These are phyloP conservation scores for Melocanna baccifera DNA, from an alignment of 176 grass and related monocot genomes.

Conservation along the genomic window DNA sequence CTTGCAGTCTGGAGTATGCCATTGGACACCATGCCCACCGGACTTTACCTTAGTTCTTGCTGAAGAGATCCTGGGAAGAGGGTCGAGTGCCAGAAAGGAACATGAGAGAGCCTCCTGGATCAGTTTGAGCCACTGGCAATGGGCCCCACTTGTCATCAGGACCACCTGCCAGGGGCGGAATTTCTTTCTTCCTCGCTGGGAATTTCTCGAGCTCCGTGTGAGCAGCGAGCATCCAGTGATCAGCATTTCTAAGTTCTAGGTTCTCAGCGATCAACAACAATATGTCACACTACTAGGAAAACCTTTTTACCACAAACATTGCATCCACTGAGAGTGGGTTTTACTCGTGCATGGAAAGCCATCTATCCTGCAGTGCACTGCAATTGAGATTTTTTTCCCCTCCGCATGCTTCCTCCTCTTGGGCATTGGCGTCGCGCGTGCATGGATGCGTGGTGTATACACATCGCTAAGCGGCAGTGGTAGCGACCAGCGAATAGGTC, in stretches of 20 bases:
- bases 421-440: constrained; percentile 21
- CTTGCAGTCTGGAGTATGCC: too few relatives aligned
- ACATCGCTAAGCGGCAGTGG: not conserved
- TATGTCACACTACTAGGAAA: too few relatives aligned
- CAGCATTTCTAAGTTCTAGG: not conserved
- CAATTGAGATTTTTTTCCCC: not conserved
- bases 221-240: not conserved
- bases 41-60: too few relatives aligned
- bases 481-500: not conserved
- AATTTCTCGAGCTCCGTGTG: not conserved
- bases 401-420: not conserved
- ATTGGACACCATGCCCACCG: too few relatives aligned
- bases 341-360: not conserved
- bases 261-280: too few relatives aligned
- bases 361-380: not conserved
- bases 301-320: not conserved
- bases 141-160: not conserved
- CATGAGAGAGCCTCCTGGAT: not conserved
- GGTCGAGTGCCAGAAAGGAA: too few relatives aligned
- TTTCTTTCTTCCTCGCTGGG: not conserved
- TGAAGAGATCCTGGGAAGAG: too few relatives aligned
- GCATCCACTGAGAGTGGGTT: not conserved
- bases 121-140: too few relatives aligned
- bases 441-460: not conserved
- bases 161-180: too few relatives aligned